Conservation (phyloP, 2,329 filamentous ascomycete species). For the Colletotrichum australisinense region DNA sequence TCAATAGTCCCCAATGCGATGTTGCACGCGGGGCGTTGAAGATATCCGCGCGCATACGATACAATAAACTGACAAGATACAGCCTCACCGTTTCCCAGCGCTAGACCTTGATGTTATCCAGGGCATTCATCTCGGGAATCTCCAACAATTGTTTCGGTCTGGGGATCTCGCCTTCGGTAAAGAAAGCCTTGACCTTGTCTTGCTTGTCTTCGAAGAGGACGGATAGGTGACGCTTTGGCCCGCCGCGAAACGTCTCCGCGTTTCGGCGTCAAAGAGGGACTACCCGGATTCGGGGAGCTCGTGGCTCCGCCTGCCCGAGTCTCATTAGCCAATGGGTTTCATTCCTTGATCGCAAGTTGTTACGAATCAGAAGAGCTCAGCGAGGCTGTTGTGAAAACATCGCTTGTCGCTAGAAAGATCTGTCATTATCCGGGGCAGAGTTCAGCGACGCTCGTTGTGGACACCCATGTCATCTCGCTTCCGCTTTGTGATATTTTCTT, state of each 20-base stretch:
- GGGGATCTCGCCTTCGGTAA: background rate
- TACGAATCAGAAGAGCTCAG: background rate
- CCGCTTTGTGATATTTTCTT: background rate
- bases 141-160: slow-evolving; percentile 15
- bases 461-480: background rate
- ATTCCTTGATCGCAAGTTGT: background rate
- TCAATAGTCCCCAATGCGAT: background rate
- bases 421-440: background rate
- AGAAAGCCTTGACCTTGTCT: slow-evolving; percentile 3
- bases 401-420: background rate
- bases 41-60: background rate
- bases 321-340: background rate
- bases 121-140: slow-evolving; percentile 19
- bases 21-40: background rate
- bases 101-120: background rate
- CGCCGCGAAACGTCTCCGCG: slow-evolving; percentile 26
- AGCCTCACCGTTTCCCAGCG: background rate
- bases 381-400: background rate
- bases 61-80: background rate
- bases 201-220: background rate
- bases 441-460: background rate
- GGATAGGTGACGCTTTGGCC: slow-evolving; percentile 31
- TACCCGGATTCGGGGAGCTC: slow-evolving; percentile 11
- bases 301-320: background rate
- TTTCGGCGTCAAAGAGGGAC: slow-evolving; percentile 24